These are phyloP conservation scores for Paxillus involutus DNA, from an alignment of 768 basidiomycete genomes.

Conservation along the genomic window DNA sequence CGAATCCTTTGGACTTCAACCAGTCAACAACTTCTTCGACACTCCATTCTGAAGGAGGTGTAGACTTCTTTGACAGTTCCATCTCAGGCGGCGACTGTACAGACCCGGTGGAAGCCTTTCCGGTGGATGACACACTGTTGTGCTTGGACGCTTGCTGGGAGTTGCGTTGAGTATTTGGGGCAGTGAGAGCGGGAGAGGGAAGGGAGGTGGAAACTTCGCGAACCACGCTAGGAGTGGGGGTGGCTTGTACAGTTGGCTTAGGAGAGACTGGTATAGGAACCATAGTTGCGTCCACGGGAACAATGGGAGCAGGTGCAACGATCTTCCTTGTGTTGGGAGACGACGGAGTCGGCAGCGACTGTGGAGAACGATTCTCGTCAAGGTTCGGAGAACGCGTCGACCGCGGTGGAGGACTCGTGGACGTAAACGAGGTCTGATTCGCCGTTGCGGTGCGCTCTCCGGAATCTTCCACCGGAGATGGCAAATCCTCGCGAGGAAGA, in stretches of 20 bases:
- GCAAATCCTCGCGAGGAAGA: slow-evolving; percentile 19
- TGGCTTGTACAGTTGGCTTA: slow-evolving; percentile 18
- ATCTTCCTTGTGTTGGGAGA: slow-evolving; percentile 26
- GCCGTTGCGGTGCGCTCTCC: slow-evolving; percentile 14
- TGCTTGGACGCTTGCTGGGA: slow-evolving; percentile 40
- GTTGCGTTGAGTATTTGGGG: slow-evolving; percentile 22
- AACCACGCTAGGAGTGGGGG: slow-evolving; percentile 23
- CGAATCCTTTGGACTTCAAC: slow-evolving; percentile 83
- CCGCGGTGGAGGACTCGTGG: slow-evolving; percentile 14
- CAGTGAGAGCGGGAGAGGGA: slow-evolving; percentile 30
- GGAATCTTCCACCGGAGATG: slow-evolving; percentile 10
- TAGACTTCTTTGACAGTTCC: slow-evolving; percentile 30
- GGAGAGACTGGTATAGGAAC: slow-evolving; percentile 24
- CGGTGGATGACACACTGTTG: slow-evolving; percentile 35
- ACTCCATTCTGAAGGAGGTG: slow-evolving; percentile 72
- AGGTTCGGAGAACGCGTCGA: slow-evolving; percentile 20
- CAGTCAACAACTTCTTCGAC: slow-evolving; percentile 90
- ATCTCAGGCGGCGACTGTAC: slow-evolving; percentile 19
- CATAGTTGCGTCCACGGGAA: slow-evolving; percentile 14
- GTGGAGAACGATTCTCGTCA: slow-evolving; percentile 20
- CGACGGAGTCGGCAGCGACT: slow-evolving; percentile 23
- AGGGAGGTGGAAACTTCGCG: slow-evolving; percentile 29
- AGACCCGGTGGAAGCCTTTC: slow-evolving; percentile 24
- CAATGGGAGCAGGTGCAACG: slow-evolving; percentile 22
- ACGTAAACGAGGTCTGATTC: slow-evolving; percentile 14